These are phyloP conservation scores for Dictyophora rubrovolvata DNA, from an alignment of 768 basidiomycete genomes.

Conservation along the genomic window DNA sequence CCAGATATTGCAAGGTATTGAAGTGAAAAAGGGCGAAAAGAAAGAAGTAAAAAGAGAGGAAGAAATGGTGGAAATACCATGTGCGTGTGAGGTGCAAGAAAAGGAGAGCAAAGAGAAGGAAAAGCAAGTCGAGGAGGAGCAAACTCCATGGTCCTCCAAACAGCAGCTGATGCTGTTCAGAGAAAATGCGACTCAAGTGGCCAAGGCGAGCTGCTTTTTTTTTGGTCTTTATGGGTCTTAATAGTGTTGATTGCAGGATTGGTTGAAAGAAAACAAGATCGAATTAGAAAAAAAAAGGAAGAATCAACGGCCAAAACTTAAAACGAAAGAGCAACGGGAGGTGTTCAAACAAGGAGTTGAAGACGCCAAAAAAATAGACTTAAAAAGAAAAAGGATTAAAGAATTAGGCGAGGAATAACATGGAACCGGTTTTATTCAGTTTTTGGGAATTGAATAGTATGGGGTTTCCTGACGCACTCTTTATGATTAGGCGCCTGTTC, in stretches of 20 bases:
- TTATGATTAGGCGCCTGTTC: no score
- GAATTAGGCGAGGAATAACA: neutral
- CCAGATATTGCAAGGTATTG: conserved; percentile 8
- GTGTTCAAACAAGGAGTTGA: conserved; percentile 24
- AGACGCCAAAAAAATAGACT: conserved; percentile 21
- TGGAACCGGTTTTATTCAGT: no score
- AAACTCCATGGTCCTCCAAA: conserved; percentile 15
- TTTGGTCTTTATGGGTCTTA: no score
- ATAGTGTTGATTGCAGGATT: conserved; percentile 11
- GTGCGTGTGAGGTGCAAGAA: neutral
- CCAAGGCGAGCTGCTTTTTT: conserved; percentile 12
- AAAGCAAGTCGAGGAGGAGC: conserved; percentile 6
- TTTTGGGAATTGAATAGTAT: no score
- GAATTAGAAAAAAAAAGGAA: conserved; percentile 14
- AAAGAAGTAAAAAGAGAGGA: neutral
- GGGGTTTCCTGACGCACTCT: no score
- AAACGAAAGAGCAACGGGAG: conserved; percentile 12
- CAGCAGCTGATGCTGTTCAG: conserved; percentile 21
- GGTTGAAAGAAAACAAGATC: conserved; percentile 16
- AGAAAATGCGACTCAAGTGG: conserved; percentile 16
- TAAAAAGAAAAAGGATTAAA: conserved; percentile 16
- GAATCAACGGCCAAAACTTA: conserved; percentile 12
- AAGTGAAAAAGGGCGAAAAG: neutral
- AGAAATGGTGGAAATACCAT: neutral
- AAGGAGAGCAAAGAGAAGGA: neutral